These are phyloP conservation scores for Arachis hypogaea DNA, from an alignment of 306 rosid species.

Conservation along the genomic window DNA sequence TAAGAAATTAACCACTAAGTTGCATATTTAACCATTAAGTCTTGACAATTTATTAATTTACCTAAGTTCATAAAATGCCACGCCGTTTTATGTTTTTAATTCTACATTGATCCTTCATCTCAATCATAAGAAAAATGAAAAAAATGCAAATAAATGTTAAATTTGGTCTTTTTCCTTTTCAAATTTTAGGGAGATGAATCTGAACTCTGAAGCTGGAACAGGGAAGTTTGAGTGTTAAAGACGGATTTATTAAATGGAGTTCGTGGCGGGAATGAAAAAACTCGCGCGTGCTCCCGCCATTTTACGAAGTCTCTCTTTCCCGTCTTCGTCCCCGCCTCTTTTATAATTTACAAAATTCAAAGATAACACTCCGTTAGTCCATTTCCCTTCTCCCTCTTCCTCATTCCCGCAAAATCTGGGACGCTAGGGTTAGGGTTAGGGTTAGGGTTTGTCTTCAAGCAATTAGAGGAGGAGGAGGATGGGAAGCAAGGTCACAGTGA, in stretches of 20 bases:
- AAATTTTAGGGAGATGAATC: background rate
- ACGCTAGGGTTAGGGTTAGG: conserved; percentile 50
- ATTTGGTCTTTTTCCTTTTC: background rate
- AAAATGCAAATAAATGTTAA: background rate
- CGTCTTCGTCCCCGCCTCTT: conserved; percentile 1
- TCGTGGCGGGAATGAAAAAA: conserved; percentile 50
- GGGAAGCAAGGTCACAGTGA: conserved; percentile 69
- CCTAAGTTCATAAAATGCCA: no score
- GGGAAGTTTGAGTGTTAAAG: background rate
- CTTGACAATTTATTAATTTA: no score
- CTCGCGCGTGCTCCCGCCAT: conserved; percentile 39
- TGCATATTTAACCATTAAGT: no score
- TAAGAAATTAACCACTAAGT: no score
- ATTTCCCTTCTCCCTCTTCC: background rate
- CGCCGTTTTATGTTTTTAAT: no score
- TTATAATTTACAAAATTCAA: background rate
- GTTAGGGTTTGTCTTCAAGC: background rate
- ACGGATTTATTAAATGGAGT: background rate
- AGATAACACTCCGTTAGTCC: background rate
- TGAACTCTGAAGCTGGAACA: background rate
- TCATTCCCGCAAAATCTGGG: background rate
- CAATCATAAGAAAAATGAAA: background rate
- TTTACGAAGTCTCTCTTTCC: background rate
- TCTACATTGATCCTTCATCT: background rate
- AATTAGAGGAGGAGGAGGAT: conserved; percentile 31